A percentile compares a stretch with the other conserved stretches of the same genome.
These are phyloP conservation scores for Fonsecaea pugnacius DNA, from an alignment of 2,329 filamentous ascomycete genomes.

Conservation along the genomic window DNA sequence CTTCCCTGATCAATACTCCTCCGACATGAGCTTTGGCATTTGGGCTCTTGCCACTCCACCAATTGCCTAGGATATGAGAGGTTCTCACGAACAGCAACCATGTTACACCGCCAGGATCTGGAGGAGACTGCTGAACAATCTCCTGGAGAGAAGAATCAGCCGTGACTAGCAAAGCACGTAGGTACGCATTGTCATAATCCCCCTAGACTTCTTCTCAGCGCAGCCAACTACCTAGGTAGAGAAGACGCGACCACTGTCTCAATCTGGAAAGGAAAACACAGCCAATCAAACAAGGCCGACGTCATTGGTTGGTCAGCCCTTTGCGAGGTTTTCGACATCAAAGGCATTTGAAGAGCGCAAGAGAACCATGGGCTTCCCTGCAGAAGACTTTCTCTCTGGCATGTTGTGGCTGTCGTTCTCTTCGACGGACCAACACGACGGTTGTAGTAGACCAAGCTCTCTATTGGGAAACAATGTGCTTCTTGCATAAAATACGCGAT, in stretches of 20 bases:
- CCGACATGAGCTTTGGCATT: too few relatives aligned
- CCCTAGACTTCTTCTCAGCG: not conserved
- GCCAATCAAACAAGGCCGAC: conserved; percentile 14
- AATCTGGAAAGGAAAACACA: conserved; percentile 1
- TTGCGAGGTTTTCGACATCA: not conserved
- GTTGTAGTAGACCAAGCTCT: conserved; percentile 4
- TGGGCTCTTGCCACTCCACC: too few relatives aligned
- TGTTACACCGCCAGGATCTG: too few relatives aligned
- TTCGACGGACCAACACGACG: not conserved
- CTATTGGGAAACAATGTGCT: conserved; percentile 9
- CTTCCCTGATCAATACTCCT: too few relatives aligned
- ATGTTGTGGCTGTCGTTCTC: not conserved
- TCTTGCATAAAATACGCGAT: not conserved
- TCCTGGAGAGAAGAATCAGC: too few relatives aligned
- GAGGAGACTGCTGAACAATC: too few relatives aligned
- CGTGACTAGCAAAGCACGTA: too few relatives aligned
- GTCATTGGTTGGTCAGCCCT: not conserved
- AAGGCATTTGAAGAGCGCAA: not conserved
- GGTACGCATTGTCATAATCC: not conserved
- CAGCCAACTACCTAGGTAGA: not conserved
- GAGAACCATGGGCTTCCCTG: not conserved
- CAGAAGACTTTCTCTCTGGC: not conserved
- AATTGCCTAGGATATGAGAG: too few relatives aligned
- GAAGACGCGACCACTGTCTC: conserved; percentile 11
- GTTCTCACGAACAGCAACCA: too few relatives aligned